Evolutionary conservation across 768 basidiomycete genomes (phyloP).

Genomic region (Auricularia auricula-judae): DNA sequence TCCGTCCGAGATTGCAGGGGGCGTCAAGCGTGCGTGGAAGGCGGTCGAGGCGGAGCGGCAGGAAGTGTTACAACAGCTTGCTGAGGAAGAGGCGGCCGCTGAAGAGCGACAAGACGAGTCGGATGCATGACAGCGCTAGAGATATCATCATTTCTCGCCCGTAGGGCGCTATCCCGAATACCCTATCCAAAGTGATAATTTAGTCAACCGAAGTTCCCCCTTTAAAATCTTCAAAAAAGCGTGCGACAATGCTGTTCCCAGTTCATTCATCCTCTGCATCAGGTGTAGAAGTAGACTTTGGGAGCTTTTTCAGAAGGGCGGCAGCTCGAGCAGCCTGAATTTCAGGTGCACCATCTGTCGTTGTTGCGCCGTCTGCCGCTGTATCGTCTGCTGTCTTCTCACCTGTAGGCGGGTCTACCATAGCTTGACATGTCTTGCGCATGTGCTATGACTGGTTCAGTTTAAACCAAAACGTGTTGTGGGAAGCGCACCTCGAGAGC

Average conservation of each 20-base stretch:
- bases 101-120: no score
- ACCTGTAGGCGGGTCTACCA: background rate
- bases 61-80: background rate
- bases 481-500: background rate
- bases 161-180: no score
- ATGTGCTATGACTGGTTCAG: background rate
- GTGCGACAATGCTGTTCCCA: no score
- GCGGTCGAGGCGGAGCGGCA: background rate
- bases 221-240: no score
- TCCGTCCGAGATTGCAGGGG: background rate
- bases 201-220: no score
- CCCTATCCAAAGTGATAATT: no score
- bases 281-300: no score
- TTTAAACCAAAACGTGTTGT: no score
- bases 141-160: no score
- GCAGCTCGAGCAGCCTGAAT: background rate
- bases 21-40: background rate
- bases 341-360: background rate
- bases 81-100: no score
- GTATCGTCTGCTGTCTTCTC: background rate
- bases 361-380: background rate
- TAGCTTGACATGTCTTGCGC: background rate
- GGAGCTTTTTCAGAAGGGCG: background rate
- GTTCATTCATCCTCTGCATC: no score
- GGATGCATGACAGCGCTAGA: no score